Conservation (phyloP, 257 asterid genomes). For the Striga asiatica region DNA sequence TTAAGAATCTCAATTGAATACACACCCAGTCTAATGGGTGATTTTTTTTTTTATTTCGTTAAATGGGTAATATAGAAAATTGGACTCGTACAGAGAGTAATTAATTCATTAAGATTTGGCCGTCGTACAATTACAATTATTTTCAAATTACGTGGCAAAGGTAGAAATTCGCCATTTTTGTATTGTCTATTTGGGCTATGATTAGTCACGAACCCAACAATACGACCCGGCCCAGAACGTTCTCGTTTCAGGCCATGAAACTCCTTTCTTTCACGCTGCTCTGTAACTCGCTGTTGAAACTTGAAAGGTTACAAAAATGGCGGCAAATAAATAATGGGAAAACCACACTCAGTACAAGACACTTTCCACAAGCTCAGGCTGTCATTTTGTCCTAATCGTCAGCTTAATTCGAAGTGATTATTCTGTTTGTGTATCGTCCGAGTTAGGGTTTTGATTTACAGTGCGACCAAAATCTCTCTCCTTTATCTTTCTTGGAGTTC, state of each 20-base stretch:
- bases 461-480: neutral
- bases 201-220: too few relatives aligned
- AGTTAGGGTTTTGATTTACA: slow-evolving; percentile 16
- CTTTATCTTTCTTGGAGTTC: too few relatives aligned
- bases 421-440: neutral
- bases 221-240: neutral
- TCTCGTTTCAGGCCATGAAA: neutral
- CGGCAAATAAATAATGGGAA: slow-evolving; percentile 15
- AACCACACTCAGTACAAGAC: slow-evolving; percentile 4
- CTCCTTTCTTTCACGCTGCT: neutral
- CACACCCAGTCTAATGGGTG: too few relatives aligned
- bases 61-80: too few relatives aligned
- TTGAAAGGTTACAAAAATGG: slow-evolving; percentile 29
- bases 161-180: too few relatives aligned
- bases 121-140: too few relatives aligned
- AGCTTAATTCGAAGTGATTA: neutral
- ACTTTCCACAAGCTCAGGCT: neutral
- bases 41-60: too few relatives aligned
- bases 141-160: too few relatives aligned
- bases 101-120: too few relatives aligned
- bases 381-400: neutral
- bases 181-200: too few relatives aligned
- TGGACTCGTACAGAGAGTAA: too few relatives aligned
- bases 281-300: slow-evolving; percentile 10
- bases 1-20: too few relatives aligned